Evolutionary conservation across 352 stramenopile species (phyloP).

Genomic region (Elongisporangium prolatum): DNA sequence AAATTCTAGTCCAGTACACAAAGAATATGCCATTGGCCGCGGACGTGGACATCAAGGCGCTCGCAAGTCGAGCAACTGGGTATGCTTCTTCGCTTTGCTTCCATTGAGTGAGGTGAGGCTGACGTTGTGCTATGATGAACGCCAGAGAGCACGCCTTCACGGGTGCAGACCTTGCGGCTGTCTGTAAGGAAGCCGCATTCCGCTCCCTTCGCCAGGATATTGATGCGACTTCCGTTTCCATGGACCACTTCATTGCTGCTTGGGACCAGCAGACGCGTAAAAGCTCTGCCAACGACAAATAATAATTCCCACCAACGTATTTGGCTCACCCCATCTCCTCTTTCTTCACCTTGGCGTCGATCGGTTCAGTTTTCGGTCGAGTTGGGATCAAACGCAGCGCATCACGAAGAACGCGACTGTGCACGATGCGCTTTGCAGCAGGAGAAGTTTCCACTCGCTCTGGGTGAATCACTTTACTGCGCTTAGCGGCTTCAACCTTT

Average conservation of each 20-base stretch:
- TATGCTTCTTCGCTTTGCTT: conserved; percentile 9
- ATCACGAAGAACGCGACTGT: conserved; percentile 3
- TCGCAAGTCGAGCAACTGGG: conserved; percentile 36
- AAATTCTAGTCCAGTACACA: conserved; percentile 64
- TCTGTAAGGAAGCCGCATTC: conserved; percentile 81
- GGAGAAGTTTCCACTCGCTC: background rate
- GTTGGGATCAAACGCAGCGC: conserved; percentile 14
- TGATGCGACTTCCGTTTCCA: conserved; percentile 23
- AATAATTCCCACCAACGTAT: background rate
- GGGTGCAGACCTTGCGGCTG: conserved; percentile 54
- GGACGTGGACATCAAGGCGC: conserved; percentile 42
- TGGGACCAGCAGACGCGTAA: conserved; percentile 30
- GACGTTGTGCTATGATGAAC: conserved; percentile 5
- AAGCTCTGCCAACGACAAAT: background rate
- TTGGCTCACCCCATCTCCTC: background rate
- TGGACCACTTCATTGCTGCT: conserved; percentile 41
- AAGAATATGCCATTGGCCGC: conserved; percentile 56
- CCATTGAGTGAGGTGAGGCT: conserved; percentile 3
- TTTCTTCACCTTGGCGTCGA: background rate
- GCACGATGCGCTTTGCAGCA: background rate
- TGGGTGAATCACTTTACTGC: background rate
- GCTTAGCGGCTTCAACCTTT: background rate
- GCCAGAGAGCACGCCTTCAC: conserved; percentile 36
- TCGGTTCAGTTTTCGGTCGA: conserved; percentile 1
- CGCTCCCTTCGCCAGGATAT: conserved; percentile 65